Percentiles rank a stretch among this genome's conserved stretches.
These are phyloP conservation scores for Russula sp. DNA, from an alignment of 768 basidiomycete genomes.

Conservation along the genomic window DNA sequence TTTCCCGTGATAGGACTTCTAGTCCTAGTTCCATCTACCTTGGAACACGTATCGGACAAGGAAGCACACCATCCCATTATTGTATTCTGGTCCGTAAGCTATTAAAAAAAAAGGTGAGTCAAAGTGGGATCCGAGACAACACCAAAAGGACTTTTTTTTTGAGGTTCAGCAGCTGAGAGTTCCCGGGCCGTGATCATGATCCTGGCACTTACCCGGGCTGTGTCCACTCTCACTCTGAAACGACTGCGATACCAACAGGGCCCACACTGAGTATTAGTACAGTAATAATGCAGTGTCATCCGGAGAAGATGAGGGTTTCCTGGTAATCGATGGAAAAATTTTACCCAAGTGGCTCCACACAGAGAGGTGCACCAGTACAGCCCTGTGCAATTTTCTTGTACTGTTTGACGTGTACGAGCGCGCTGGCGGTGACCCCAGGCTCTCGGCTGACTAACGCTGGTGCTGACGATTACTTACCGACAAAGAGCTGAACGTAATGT, in stretches of 20 bases:
- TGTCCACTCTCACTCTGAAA: not conserved
- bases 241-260: not conserved
- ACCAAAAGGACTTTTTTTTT: not conserved
- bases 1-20: not conserved
- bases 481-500: too few species aligned
- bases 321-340: not conserved
- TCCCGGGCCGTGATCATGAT: too few species aligned
- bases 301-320: not conserved
- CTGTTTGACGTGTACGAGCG: too few species aligned
- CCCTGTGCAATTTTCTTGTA: too few species aligned
- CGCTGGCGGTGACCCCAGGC: too few species aligned
- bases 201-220: not conserved
- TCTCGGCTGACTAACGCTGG: too few species aligned
- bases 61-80: not conserved
- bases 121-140: not conserved
- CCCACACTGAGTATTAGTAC: not conserved
- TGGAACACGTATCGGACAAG: not conserved
- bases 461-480: too few species aligned
- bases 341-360: not conserved
- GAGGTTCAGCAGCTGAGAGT: too few species aligned
- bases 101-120: not conserved
- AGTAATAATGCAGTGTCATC: not conserved
- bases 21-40: not conserved
- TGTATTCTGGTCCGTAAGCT: not conserved
- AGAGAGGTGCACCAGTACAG: too few species aligned